Base-by-base conservation (phyloP, 2,329 filamentous ascomycete species). In the Penicillium sp. region DNA sequence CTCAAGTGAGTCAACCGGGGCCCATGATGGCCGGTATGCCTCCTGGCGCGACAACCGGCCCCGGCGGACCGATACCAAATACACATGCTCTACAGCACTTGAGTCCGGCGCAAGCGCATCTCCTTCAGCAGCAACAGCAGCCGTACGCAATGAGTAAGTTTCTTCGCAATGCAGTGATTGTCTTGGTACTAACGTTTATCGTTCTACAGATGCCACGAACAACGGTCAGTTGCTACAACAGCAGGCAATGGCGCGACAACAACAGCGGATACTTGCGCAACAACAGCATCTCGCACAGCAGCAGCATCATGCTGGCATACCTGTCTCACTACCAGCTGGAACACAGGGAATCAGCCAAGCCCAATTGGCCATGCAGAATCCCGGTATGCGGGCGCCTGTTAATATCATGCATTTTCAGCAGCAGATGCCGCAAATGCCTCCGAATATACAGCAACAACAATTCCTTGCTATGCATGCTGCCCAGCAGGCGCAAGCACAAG, bases 11-110 rank as follows among this genome's bases (percentile, higher is more conserved):
- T 61, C 84, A 86, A 66, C 78, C 81, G 48, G 81, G 80, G n/a
- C 82, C 81, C 23, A 85, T 86, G 82, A 84, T 86, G 78, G 76
- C 66, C 35, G 82, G 80, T 51, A 85, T 87, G 83, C 82, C 83
- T 62, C 82, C 81, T 49, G 82, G 81, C 54, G 77, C 77, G 58
- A 81, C 77, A 30, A 77, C 77, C 60, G 77, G 77, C 33, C 75
- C 76, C 59, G 76, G 73, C n/a, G 74, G 74, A 24, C 73, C 74
- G 26, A 75, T 77, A 56, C 81, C 80, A 24, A 84, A 80, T 67
- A 77, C 79, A 49, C 84, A 86, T 73, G 83, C 83, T 26, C 72
- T 86, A 60, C 81, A 80, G 48, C 84, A 86, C 67, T 71, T 86
- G 61, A 81, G 79, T 59, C 81, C 82, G 33, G 78, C 79, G 33